Evolutionary conservation across 2,329 filamentous ascomycete species (phyloP), one percentile per base, ranked within the genome.

Genomic region (Trichoderma koningii): DNA sequence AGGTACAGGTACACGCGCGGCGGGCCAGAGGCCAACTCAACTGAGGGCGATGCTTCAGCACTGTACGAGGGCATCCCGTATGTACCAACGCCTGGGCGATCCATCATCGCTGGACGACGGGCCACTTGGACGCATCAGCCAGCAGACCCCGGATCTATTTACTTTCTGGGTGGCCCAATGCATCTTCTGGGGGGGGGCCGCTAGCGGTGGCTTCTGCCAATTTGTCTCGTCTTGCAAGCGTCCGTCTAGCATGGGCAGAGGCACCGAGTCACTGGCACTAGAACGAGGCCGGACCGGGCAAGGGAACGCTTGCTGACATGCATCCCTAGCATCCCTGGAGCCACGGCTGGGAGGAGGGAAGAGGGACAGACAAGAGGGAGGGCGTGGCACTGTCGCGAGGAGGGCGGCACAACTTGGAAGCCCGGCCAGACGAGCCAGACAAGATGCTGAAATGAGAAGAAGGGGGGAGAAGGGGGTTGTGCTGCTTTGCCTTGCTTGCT

Each of bases 261-360:
- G 23, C 30, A 57, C 19, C 45, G 23, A 60, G 56, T 45, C 38
- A 60, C 47, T 38, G 47, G 57, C 38, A 34, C 60, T 55, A 63
- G 42, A 63, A 63, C 50, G 60, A 45, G 44, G 48, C 57, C 48
- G 41, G 60, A 61, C 60, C 56, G 50, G 64, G 57, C 64, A 65
- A 65, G 64, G 64, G 64, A 62, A 65, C 56, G 64, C 56, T 65
- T 62, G 64, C 64, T 65, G 59, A 67, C 66, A 68, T 68, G 60
- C 61, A 66, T 65, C 56, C 64, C 64, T 65, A 65, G 64, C 56
- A 51, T 65, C 56, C 64, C 64, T 65, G 62, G 64, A 47, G 38
- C 63, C 66, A 66, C 60, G 59, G 53, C 66, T 38, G 53, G 55
- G 17, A 53, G 21, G 61, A 50, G 52, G 42, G 41, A n/a, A n/a